Percentiles rank a stretch among this genome's conserved stretches.
phyloP scores from a whole-genome alignment of 2,329 filamentous ascomycete species.

The Pestalotiopsis sp. region DNA sequence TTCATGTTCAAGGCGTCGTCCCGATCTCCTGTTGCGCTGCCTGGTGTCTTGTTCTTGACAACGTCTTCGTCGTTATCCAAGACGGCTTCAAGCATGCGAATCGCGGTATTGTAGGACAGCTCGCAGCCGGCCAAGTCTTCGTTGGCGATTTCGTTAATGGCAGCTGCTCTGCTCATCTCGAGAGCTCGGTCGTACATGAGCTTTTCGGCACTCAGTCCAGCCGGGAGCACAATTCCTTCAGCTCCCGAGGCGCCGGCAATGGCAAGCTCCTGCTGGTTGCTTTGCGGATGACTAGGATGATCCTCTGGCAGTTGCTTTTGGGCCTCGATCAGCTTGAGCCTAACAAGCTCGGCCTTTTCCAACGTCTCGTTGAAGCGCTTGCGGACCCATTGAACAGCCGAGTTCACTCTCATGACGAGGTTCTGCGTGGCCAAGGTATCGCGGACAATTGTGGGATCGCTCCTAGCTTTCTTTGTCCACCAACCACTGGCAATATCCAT shows the following conservation, averaged over 20 bases:
- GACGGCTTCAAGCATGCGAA: constrained; percentile 93
- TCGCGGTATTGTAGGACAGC: constrained; percentile 89
- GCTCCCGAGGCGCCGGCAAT: constrained; percentile 64
- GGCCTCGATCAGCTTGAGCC: constrained; percentile 81
- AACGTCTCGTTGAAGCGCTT: constrained; percentile 94
- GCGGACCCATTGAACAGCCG: constrained; percentile 93
- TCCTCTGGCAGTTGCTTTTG: constrained; percentile 82
- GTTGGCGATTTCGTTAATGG: constrained; percentile 93
- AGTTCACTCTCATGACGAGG: constrained; percentile 76
- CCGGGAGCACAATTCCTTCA: constrained; percentile 81
- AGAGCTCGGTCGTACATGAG: constrained; percentile 97
- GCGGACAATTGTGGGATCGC: constrained; percentile 51
- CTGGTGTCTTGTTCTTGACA: constrained; percentile 38
- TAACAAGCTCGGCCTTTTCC: constrained; percentile 95
- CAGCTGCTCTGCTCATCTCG: constrained; percentile 93
- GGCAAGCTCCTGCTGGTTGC: constrained; percentile 64
- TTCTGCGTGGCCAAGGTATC: constrained; percentile 49
- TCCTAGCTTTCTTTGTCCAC: constrained; percentile 82
- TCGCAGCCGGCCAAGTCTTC: constrained; percentile 88
- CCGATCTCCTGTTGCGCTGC: constrained; percentile 45
- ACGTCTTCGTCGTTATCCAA: constrained; percentile 77
- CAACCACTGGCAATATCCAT: constrained; percentile 94
- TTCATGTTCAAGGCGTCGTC: constrained; percentile 55
- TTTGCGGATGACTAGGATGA: constrained; percentile 84
- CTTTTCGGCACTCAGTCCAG: constrained; percentile 91